A percentile compares a stretch with the other conserved stretches of the same genome.
These are phyloP conservation scores for Pseudocohnilembus persalinus DNA, from an alignment of 169 alveolate species.

Conservation along the genomic window DNA sequence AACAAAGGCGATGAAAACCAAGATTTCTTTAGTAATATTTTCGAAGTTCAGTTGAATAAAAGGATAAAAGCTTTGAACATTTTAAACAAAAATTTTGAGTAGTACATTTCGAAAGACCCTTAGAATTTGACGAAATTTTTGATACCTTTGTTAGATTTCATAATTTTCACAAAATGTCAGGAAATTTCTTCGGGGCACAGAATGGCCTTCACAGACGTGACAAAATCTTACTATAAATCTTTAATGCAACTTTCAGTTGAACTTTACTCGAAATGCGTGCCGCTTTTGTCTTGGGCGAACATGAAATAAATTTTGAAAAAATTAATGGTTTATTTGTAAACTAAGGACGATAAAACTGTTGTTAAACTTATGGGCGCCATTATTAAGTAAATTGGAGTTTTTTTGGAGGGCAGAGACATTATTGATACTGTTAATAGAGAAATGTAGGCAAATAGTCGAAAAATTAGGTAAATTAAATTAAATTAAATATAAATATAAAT, in stretches of 20 bases:
- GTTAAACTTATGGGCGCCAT: not conserved
- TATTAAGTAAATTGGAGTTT: not conserved
- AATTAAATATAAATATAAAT: too few species aligned
- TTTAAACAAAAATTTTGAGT: not conserved
- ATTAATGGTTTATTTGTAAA: not conserved
- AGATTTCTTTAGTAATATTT: constrained; percentile 14
- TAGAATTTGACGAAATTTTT: not conserved
- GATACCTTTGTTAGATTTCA: constrained; percentile 15
- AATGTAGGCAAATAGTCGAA: not conserved
- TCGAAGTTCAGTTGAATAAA: constrained; percentile 7
- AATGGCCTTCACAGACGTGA: constrained; percentile 2
- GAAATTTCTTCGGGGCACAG: constrained; percentile 5
- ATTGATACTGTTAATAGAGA: not conserved
- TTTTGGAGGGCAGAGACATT: not conserved
- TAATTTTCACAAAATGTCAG: constrained; percentile 7
- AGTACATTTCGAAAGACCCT: not conserved
- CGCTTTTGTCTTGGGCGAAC: not conserved
- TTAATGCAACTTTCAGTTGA: constrained; percentile 6
- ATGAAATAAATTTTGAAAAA: constrained; percentile 4
- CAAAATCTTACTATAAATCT: not conserved
- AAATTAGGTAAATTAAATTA: not conserved
- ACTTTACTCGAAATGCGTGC: not conserved
- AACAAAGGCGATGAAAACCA: constrained; percentile 3
- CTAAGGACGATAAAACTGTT: not conserved
- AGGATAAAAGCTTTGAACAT: constrained; percentile 17